Base-by-base conservation (phyloP, 495 filamentous ascomycete genomes). In the Bacidia gigantensis region DNA sequence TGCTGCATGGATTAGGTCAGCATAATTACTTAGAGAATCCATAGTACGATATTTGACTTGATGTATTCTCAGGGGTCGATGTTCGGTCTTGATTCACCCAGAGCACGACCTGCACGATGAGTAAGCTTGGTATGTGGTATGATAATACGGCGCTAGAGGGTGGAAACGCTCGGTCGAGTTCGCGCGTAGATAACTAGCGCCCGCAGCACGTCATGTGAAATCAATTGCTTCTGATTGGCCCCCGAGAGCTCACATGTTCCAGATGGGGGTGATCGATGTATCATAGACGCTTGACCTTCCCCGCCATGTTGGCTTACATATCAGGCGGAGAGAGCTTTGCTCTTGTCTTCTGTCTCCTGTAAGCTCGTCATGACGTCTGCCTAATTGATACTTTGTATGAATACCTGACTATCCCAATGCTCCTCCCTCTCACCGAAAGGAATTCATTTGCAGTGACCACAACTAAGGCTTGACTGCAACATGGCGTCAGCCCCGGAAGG, bases 401-500 rank as follows among this genome's bases (percentile, higher is more conserved):
- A n/a, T 21, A 18, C 47, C 26, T 26, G n/a, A 18, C 25, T 39
- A 14, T n/a, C 47, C 47, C 14, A 14, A 17, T 21, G 5, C 26
- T 0, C 9, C 11, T 11, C 23, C 26, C 17, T 21, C 26, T 38
- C n/a, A n/a, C n/a, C n/a, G n/a, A n/a, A n/a, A n/a, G n/a, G n/a
- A n/a, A n/a, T n/a, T n/a, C n/a, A n/a, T 14, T 44, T 44, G 7
- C 40, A 44, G 41, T 44, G 18, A 22, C 23, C 23, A n/a, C 2
- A 10, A 29, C 22, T 23, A 26, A 23, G 11, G 12, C 45, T n/a
- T 32, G 18, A 35, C 17, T 3, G 17, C 59, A 67, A 32, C 35
- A 80, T 80, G 76, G 69, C 77, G 11, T 79, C 77, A 26, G 72
- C 73, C 24, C 73, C 72, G 2, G 57, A 71, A 49, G 49, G 55